These are phyloP conservation scores for Salix caprea DNA, from an alignment of 345 rosid genomes.

Conservation along the genomic window DNA sequence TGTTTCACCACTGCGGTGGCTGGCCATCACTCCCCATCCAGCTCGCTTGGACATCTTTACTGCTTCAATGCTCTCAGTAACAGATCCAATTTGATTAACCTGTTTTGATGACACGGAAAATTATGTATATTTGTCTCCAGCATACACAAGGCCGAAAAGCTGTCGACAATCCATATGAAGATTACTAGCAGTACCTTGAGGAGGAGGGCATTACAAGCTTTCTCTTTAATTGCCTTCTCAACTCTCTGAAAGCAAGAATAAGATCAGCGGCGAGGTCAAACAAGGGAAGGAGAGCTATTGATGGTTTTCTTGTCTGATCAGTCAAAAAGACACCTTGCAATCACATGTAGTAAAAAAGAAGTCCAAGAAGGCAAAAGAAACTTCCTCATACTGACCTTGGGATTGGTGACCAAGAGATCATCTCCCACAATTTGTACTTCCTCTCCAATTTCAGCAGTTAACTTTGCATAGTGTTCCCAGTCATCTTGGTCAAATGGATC, in stretches of 20 bases:
- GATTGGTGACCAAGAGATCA: constrained; percentile 68
- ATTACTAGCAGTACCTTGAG: constrained; percentile 36
- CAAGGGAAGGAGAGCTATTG: background rate
- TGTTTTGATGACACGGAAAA: constrained; percentile 4
- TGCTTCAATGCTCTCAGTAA: constrained; percentile 53
- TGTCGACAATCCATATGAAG: background rate
- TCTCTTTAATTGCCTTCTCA: constrained; percentile 48
- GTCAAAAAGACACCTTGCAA: background rate
- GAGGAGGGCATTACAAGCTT: constrained; percentile 53
- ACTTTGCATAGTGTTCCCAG: constrained; percentile 56
- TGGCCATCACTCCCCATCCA: constrained; percentile 60
- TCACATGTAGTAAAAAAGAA: background rate
- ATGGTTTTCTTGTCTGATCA: background rate
- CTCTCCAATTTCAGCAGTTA: constrained; percentile 54
- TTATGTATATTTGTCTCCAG: background rate
- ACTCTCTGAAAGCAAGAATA: constrained; percentile 38
- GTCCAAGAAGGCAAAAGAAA: background rate
- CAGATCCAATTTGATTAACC: constrained; percentile 59
- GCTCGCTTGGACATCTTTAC: constrained; percentile 49
- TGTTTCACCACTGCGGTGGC: constrained; percentile 58
- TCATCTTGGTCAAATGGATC: constrained; percentile 78
- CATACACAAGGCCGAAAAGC: background rate
- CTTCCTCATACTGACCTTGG: constrained; percentile 36
- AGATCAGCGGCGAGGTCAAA: background rate
- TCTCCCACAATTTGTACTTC: constrained; percentile 68